Evolutionary conservation across 257 asterid genomes (phyloP).

Genomic region (Gentiana straminea): DNA sequence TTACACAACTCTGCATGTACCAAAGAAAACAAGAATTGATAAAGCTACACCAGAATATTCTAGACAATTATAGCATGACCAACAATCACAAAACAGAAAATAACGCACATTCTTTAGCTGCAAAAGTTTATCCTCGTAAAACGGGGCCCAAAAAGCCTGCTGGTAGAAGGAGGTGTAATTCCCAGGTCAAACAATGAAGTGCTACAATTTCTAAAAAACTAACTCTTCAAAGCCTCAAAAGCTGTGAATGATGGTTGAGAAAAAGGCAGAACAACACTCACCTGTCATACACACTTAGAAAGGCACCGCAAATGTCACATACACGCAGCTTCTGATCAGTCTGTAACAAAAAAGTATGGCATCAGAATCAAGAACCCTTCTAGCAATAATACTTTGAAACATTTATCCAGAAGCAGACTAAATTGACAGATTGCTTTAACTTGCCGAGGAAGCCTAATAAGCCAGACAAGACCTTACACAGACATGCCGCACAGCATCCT

Average conservation of each 20-base stretch:
- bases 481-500: too few relatives aligned
- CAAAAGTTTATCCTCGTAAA: slow-evolving; percentile 92
- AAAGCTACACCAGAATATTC: slow-evolving; percentile 22
- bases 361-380: too few relatives aligned
- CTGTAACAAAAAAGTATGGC: slow-evolving; percentile 27
- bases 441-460: too few relatives aligned
- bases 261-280: slow-evolving; percentile 14
- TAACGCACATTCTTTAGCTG: slow-evolving; percentile 98
- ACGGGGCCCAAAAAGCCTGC: slow-evolving; percentile 99
- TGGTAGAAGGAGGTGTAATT: slow-evolving; percentile 89
- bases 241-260: slow-evolving; percentile 1
- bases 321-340: slow-evolving; percentile 98
- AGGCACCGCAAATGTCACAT: slow-evolving; percentile 95
- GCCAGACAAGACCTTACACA: too few relatives aligned
- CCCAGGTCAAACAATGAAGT: slow-evolving; percentile 63
- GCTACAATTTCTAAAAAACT: slow-evolving; percentile 33
- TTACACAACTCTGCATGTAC: background rate
- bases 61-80: slow-evolving; percentile 46
- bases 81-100: slow-evolving; percentile 52
- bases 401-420: too few relatives aligned
- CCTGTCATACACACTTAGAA: slow-evolving; percentile 91
- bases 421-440: too few relatives aligned
- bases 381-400: too few relatives aligned
- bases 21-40: background rate
- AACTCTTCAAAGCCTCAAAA: slow-evolving; percentile 27